phyloP scores from a whole-genome alignment of 345 rosid species.

The Gossypium raimondii region DNA sequence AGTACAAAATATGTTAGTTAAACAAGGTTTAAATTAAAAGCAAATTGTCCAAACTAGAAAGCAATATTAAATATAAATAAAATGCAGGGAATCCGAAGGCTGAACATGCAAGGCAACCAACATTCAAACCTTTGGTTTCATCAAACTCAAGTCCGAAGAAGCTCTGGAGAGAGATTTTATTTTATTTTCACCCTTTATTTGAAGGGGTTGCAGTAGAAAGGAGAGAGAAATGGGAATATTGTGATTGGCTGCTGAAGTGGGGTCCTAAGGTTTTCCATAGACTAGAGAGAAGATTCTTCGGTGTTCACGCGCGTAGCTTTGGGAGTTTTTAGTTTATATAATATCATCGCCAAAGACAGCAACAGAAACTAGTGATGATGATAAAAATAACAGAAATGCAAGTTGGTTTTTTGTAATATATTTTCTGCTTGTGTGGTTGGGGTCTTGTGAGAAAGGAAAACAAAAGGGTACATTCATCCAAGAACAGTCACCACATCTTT shows the following conservation, averaged over 20 bases:
- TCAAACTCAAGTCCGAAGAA: conserved; percentile 12
- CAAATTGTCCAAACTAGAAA: neutral
- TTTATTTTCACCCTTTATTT: too few species aligned
- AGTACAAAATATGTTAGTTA: neutral
- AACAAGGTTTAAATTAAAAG: neutral
- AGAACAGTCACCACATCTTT: conserved; percentile 18
- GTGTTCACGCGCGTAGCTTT: conserved; percentile 19
- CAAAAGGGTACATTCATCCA: conserved; percentile 23
- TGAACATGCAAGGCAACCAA: conserved; percentile 14
- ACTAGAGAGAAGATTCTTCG: conserved; percentile 19
- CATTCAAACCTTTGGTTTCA: neutral
- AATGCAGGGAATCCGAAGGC: conserved; percentile 24
- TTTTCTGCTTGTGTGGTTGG: conserved; percentile 10
- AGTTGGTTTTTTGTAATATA: conserved; percentile 1
- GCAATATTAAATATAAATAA: neutral
- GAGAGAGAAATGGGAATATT: conserved; percentile 23
- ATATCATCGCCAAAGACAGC: neutral
- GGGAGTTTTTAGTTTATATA: neutral
- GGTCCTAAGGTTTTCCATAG: conserved; percentile 6
- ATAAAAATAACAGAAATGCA: conserved; percentile 12
- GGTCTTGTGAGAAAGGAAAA: conserved; percentile 15
- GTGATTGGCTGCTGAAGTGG: conserved; percentile 20
- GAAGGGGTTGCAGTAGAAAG: too few species aligned
- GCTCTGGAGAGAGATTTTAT: neutral
- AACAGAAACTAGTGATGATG: neutral